phyloP scores from a whole-genome alignment of 768 basidiomycete genomes.

The Crepidotus variabilis region DNA sequence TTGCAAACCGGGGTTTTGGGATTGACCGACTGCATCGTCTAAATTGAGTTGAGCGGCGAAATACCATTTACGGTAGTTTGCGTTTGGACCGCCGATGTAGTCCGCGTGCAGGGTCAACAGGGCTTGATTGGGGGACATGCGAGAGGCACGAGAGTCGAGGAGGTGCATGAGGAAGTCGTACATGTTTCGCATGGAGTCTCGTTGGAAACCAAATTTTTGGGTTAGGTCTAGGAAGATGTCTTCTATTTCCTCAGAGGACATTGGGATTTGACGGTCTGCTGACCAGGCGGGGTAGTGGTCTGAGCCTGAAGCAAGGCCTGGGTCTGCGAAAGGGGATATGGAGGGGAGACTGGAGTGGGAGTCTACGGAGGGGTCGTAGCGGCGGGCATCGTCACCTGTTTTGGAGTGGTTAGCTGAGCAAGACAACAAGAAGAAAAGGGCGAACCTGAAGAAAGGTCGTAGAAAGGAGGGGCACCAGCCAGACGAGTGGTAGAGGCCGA shows the following conservation, averaged over 20 bases:
- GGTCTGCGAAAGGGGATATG: slow-evolving; percentile 58
- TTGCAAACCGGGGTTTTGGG: slow-evolving; percentile 89
- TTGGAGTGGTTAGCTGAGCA: slow-evolving; percentile 18
- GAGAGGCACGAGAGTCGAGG: slow-evolving; percentile 95
- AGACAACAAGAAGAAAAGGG: not conserved
- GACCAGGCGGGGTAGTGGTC: slow-evolving; percentile 96
- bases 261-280: slow-evolving; percentile 87
- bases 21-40: slow-evolving; percentile 95
- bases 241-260: slow-evolving; percentile 97
- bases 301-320: slow-evolving; percentile 32
- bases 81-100: slow-evolving; percentile 97
- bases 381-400: slow-evolving; percentile 32
- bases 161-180: slow-evolving; percentile 98
- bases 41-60: slow-evolving; percentile 99
- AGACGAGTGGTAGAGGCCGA: slow-evolving; percentile 52
- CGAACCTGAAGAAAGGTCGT: slow-evolving; percentile 31
- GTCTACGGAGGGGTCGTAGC: slow-evolving; percentile 54
- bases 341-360: slow-evolving; percentile 58
- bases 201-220: slow-evolving; percentile 98
- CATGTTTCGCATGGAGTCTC: slow-evolving; percentile 95
- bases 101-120: slow-evolving; percentile 96
- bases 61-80: slow-evolving; percentile 99
- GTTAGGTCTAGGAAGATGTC: slow-evolving; percentile 97
- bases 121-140: slow-evolving; percentile 96
- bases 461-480: slow-evolving; percentile 40